Evolutionary conservation across 108 stramenopile species (phyloP).

Genomic region (Skeletonema tropicum): DNA sequence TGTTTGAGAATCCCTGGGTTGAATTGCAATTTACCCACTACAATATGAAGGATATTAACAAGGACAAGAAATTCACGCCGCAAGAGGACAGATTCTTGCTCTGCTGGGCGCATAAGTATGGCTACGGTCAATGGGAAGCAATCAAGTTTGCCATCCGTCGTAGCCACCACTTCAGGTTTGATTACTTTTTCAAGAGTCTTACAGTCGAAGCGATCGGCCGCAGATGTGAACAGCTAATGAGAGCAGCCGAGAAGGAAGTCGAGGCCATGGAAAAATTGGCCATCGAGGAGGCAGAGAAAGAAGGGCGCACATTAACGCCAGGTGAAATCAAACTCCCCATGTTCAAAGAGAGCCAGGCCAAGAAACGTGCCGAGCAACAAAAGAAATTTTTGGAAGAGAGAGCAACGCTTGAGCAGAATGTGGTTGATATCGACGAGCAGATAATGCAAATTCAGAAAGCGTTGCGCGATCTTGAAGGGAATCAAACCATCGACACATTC

Average conservation of each 20-base stretch:
- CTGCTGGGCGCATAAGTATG: constrained; percentile 82
- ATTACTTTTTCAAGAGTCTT: constrained; percentile 73
- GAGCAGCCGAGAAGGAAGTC: constrained; percentile 84
- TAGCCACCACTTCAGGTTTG: constrained; percentile 83
- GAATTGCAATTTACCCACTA: constrained; percentile 83
- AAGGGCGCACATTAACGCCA: constrained; percentile 21
- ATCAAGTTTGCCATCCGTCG: constrained; percentile 88
- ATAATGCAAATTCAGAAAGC: constrained; percentile 74
- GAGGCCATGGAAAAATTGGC: constrained; percentile 75
- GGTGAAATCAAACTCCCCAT: constrained; percentile 62
- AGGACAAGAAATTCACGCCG: constrained; percentile 52
- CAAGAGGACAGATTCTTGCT: constrained; percentile 50
- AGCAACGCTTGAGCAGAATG: constrained; percentile 64
- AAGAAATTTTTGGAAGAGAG: constrained; percentile 52
- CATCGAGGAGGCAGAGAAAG: constrained; percentile 66
- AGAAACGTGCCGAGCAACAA: constrained; percentile 48
- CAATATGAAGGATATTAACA: constrained; percentile 48
- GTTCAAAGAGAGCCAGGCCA: constrained; percentile 68
- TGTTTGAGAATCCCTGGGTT: constrained; percentile 90
- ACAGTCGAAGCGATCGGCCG: constrained; percentile 56
- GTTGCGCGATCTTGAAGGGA: constrained; percentile 57
- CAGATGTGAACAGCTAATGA: constrained; percentile 87
- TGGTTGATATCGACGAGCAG: constrained; percentile 71
- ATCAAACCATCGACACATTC: constrained; percentile 32
- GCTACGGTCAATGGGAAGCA: constrained; percentile 89